These are phyloP conservation scores for Trichoderma reesei DNA, from an alignment of 495 filamentous ascomycete genomes.

Conservation along the genomic window DNA sequence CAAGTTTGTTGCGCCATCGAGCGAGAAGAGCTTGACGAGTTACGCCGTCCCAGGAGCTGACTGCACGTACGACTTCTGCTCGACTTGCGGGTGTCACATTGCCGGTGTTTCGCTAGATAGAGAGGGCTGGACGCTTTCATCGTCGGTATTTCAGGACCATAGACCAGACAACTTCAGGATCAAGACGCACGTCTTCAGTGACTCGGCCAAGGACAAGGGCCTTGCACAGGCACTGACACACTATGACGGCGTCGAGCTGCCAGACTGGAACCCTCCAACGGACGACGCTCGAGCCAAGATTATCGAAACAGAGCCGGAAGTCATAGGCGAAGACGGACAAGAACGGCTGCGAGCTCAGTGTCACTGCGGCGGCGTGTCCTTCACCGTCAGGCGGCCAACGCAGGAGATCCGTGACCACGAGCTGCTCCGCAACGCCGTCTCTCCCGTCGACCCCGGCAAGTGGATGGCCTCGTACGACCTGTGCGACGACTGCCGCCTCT, in stretches of 20 bases:
- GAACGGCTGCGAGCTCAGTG: constrained; percentile 29
- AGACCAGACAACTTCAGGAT: constrained; percentile 29
- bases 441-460: constrained; percentile 22
- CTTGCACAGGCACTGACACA: constrained; percentile 33
- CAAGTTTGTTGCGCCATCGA: constrained; percentile 24
- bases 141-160: constrained; percentile 22
- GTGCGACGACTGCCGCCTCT: constrained; percentile 49
- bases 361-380: constrained; percentile 35
- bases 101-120: constrained; percentile 36
- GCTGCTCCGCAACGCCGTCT: constrained; percentile 13
- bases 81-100: constrained; percentile 54
- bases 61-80: constrained; percentile 55
- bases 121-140: constrained; percentile 23
- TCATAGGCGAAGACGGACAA: constrained; percentile 13
- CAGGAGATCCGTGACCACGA: constrained; percentile 11
- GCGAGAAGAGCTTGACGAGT: constrained; percentile 31
- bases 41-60: constrained; percentile 40
- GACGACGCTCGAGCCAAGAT: constrained; percentile 9
- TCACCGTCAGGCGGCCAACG: constrained; percentile 29
- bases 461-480: constrained; percentile 52
- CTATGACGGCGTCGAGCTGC: constrained; percentile 27
- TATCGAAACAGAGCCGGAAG: constrained; percentile 12
- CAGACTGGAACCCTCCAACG: constrained; percentile 17
- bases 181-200: constrained; percentile 30
- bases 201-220: constrained; percentile 21